Conservation (phyloP, 2,329 filamentous ascomycete genomes). For the Magnaporthiopsis rhizophila region DNA sequence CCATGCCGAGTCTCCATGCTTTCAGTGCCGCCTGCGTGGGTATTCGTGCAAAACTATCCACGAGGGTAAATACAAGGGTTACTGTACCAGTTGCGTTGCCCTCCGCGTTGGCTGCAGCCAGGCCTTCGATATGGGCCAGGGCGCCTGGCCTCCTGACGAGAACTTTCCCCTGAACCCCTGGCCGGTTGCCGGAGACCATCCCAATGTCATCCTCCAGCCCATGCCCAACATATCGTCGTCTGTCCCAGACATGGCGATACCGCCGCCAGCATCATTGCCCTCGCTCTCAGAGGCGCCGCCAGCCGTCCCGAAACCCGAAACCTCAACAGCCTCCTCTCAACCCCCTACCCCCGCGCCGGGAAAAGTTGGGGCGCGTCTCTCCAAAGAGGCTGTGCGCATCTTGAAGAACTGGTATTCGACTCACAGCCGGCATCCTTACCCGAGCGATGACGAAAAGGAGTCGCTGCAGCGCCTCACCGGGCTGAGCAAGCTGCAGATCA, state of each 20-base stretch:
- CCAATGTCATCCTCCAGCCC: conserved; percentile 25
- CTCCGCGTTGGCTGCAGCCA: conserved; percentile 52
- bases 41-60: conserved; percentile 54
- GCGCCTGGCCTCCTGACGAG: conserved; percentile 13
- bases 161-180: conserved; percentile 39
- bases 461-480: conserved; percentile 70
- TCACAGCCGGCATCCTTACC: conserved; percentile 78
- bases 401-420: conserved; percentile 78
- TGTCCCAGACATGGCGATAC: conserved; percentile 5
- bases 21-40: conserved; percentile 40
- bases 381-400: conserved; percentile 68
- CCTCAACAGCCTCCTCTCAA: not conserved
- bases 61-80: conserved; percentile 52
- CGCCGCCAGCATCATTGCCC: no score
- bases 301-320: not conserved
- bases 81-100: conserved; percentile 56
- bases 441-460: conserved; percentile 80
- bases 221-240: conserved; percentile 1
- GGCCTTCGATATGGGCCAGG: conserved; percentile 13
- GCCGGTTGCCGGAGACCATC: conserved; percentile 35
- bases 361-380: conserved; percentile 70
- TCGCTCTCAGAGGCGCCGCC: not conserved
- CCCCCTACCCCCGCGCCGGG: conserved; percentile 26
- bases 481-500: conserved; percentile 74
- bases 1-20: conserved; percentile 37